A percentile compares a stretch with the other conserved stretches of the same genome.
phyloP scores from a whole-genome alignment of 73 alveolate species.

The Tetrahymena malaccensis region DNA sequence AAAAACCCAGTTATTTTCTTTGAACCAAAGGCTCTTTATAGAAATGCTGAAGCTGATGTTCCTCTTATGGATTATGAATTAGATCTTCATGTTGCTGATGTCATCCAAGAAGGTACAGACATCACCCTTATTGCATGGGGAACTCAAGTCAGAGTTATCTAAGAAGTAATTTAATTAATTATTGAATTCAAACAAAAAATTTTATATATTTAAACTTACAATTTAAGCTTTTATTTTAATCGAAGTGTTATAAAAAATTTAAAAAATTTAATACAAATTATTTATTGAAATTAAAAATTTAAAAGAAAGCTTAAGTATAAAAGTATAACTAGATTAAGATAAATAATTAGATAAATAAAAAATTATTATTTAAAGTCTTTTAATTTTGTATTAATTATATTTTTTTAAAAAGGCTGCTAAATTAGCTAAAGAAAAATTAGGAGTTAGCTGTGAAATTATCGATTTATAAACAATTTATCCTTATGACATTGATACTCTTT shows the following conservation, averaged over 20 bases:
- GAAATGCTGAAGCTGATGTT: constrained; percentile 64
- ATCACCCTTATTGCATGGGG: constrained; percentile 82
- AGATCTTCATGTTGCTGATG: constrained; percentile 75
- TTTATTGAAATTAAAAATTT: no score
- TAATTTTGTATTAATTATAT: neutral
- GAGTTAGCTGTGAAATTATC: constrained; percentile 79
- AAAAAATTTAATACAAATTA: no score
- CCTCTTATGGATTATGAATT: constrained; percentile 86
- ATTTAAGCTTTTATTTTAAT: no score
- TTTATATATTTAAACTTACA: no score
- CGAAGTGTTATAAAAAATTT: no score
- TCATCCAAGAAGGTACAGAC: constrained; percentile 76
- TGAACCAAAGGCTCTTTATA: constrained; percentile 87
- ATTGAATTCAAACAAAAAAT: neutral
- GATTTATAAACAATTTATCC: constrained; percentile 89
- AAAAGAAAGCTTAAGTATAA: no score
- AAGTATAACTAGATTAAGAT: no score
- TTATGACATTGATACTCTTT: constrained; percentile 80
- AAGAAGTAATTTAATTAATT: constrained; percentile 28
- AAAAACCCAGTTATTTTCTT: constrained; percentile 89
- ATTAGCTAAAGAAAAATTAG: constrained; percentile 63
- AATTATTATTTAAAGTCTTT: neutral
- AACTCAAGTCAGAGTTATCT: constrained; percentile 53
- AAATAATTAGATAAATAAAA: no score
- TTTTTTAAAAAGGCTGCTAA: constrained; percentile 47